Conservation (phyloP, 331 rosid species). For the Rosa hybrid region DNA sequence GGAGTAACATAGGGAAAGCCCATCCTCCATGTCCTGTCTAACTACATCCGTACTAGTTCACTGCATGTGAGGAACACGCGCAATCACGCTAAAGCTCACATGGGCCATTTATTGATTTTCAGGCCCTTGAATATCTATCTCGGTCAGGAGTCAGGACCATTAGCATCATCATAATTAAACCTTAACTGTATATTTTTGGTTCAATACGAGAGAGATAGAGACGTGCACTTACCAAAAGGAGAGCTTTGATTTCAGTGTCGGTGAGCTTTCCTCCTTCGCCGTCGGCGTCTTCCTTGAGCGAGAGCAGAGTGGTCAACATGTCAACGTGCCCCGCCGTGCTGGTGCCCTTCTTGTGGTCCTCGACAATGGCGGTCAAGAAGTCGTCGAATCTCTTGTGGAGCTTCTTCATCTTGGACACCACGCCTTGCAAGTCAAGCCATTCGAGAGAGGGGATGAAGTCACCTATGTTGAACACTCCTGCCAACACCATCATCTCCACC, state of each 20-base stretch:
- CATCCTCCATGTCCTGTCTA: background rate
- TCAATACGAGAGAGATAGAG: background rate
- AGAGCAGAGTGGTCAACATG: conserved; percentile 56
- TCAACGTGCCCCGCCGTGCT: conserved; percentile 37
- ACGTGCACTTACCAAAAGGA: conserved; percentile 50
- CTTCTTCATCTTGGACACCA: conserved; percentile 64
- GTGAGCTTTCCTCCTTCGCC: conserved; percentile 50
- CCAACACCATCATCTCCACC: conserved; percentile 66
- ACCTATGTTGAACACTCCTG: conserved; percentile 69
- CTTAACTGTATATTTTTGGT: background rate
- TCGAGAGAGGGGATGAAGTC: conserved; percentile 66
- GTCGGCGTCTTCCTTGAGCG: conserved; percentile 32
- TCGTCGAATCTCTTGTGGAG: conserved; percentile 67
- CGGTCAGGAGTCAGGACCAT: background rate
- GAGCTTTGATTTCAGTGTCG: conserved; percentile 71
- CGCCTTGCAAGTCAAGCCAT: conserved; percentile 66
- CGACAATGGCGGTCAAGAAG: conserved; percentile 50
- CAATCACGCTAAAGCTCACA: background rate
- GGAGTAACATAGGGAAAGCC: background rate
- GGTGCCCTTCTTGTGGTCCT: conserved; percentile 43
- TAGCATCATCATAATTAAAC: background rate
- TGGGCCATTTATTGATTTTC: background rate
- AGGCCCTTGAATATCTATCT: background rate
- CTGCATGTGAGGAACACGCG: background rate
- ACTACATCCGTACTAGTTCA: too few relatives aligned